Conservation (phyloP, 352 stramenopile species). For the Phytophthora sansomeana region DNA sequence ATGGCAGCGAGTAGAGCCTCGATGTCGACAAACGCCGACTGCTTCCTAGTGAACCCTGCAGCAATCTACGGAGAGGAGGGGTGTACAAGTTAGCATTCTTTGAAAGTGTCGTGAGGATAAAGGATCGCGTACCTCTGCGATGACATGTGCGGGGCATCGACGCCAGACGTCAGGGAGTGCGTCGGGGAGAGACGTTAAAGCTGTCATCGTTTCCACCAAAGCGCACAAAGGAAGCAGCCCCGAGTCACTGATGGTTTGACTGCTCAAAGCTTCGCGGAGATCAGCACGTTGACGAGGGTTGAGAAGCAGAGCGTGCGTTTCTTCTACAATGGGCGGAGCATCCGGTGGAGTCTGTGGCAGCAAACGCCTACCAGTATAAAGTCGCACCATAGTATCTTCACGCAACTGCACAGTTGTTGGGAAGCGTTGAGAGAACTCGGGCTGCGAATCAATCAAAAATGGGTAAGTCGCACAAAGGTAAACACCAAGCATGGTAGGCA, state of each 20-base stretch:
- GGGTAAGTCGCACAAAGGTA: neutral
- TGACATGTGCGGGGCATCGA: constrained; percentile 42
- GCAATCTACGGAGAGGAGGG: constrained; percentile 35
- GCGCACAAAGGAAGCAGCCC: constrained; percentile 34
- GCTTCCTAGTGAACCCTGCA: constrained; percentile 37
- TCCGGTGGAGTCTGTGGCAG: constrained; percentile 38
- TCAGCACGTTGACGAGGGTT: constrained; percentile 49
- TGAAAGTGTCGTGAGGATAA: neutral
- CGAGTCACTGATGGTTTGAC: constrained; percentile 20
- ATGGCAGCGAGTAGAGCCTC: constrained; percentile 45
- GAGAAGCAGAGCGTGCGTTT: constrained; percentile 49
- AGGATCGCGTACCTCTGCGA: constrained; percentile 49
- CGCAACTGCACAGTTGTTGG: constrained; percentile 59
- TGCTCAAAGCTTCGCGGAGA: constrained; percentile 36
- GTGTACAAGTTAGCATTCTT: neutral
- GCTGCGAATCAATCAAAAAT: constrained; percentile 32
- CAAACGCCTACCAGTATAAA: constrained; percentile 51
- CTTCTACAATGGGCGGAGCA: constrained; percentile 52
- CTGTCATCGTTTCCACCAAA: constrained; percentile 46
- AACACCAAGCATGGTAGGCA: neutral
- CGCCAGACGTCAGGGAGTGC: constrained; percentile 56
- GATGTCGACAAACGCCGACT: constrained; percentile 46
- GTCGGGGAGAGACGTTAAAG: constrained; percentile 42
- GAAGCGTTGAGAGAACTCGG: constrained; percentile 62
- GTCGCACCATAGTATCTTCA: constrained; percentile 59